These are phyloP conservation scores for Ceratobasidium sp. DNA, from an alignment of 1,284 basidiomycete genomes.

Conservation along the genomic window DNA sequence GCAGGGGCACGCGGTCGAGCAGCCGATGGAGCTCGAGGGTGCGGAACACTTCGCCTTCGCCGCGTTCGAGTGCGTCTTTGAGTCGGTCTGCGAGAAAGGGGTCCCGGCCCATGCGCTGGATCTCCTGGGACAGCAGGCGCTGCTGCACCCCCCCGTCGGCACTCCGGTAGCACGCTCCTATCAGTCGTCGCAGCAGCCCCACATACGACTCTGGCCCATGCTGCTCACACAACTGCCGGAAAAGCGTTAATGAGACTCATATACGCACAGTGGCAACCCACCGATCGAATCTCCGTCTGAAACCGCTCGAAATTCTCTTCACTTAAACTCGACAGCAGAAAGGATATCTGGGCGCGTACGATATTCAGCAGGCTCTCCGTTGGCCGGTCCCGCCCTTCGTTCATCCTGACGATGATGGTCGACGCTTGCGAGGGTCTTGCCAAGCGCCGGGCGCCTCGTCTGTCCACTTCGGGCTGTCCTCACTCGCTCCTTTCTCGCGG, in stretches of 20 bases:
- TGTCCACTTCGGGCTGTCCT: background rate
- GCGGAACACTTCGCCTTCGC: constrained; percentile 77
- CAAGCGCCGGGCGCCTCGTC: constrained; percentile 19
- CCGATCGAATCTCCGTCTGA: constrained; percentile 86
- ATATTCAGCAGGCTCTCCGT: constrained; percentile 50
- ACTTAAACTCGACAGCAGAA: constrained; percentile 87
- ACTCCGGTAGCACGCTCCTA: constrained; percentile 51
- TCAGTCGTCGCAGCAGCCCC: constrained; percentile 91
- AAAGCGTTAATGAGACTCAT: background rate
- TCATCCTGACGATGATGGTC: constrained; percentile 11
- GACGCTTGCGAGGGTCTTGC: constrained; percentile 5
- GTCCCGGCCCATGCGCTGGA: constrained; percentile 81
- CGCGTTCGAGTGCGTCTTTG: constrained; percentile 82
- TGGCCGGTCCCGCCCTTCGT: constrained; percentile 41
- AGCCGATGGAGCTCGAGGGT: constrained; percentile 80
- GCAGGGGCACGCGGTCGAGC: constrained; percentile 73
- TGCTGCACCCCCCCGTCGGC: constrained; percentile 3
- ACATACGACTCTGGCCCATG: constrained; percentile 94
- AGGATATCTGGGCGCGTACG: constrained; percentile 73
- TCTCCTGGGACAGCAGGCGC: constrained; percentile 84
- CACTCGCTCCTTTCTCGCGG: constrained; percentile 12
- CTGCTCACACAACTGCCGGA: constrained; percentile 81
- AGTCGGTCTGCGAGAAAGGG: constrained; percentile 84
- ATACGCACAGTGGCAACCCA: constrained; percentile 55
- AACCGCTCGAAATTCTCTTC: constrained; percentile 95